Evolutionary conservation across 2,329 filamentous ascomycete species (phyloP).

Genomic region (Lachnellula willkommii): DNA sequence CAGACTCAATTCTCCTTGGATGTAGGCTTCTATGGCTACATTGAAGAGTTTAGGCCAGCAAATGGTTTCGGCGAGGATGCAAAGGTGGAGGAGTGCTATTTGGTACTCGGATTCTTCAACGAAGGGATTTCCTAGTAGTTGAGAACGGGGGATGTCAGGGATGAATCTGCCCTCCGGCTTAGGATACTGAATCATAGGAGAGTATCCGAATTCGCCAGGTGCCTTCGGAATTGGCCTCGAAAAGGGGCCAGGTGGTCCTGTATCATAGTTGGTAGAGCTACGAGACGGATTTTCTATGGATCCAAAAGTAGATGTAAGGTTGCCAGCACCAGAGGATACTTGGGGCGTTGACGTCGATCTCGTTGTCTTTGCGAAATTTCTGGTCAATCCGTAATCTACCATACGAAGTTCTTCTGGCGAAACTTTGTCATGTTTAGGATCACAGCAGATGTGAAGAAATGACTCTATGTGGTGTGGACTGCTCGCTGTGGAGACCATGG

Average conservation of each 20-base stretch:
- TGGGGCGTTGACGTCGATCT: not conserved
- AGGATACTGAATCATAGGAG: not conserved
- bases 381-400: not conserved
- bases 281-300: no score
- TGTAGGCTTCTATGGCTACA: conserved; percentile 10
- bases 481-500: not conserved
- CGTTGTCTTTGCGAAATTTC: not conserved
- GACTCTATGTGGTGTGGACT: no score
- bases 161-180: not conserved
- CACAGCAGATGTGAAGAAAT: conserved; percentile 1
- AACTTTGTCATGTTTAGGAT: not conserved
- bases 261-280: not conserved
- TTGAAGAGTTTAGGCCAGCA: conserved; percentile 16
- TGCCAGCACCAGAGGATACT: not conserved
- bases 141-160: not conserved
- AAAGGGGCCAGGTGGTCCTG: not conserved
- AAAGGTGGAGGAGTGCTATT: conserved; percentile 12
- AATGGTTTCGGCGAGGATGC: conserved; percentile 13
- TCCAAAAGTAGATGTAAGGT: not conserved
- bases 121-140: not conserved
- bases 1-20: conserved; percentile 9
- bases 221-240: not conserved
- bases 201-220: conserved; percentile 2
- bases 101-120: conserved; percentile 4
- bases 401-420: conserved; percentile 9